Conservation (phyloP, 2,329 filamentous ascomycete species). For the Coleophoma eucalyptorum region DNA sequence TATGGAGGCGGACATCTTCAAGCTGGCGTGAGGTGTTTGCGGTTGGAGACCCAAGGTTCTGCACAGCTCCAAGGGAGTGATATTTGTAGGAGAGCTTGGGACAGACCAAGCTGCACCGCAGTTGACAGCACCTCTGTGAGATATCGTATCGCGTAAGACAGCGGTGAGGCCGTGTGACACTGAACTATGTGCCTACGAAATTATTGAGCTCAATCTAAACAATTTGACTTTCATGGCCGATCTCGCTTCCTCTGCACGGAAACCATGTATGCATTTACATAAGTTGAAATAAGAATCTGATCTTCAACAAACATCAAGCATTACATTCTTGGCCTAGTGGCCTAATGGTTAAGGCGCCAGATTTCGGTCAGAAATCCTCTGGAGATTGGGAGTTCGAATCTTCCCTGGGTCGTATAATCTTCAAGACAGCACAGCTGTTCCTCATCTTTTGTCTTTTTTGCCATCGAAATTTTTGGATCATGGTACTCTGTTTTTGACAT, state of each 20-base stretch:
- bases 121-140: neutral
- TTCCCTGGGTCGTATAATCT: constrained; percentile 8
- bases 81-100: neutral
- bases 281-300: neutral
- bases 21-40: neutral
- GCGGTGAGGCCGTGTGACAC: neutral
- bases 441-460: no score
- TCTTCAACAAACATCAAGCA: neutral
- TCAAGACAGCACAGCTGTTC: no score
- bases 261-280: neutral
- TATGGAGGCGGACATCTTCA: constrained; percentile 59
- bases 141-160: neutral
- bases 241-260: neutral
- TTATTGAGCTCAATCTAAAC: neutral
- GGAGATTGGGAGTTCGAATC: constrained; percentile 15
- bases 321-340: constrained; percentile 1
- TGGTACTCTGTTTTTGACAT: no score
- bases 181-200: neutral
- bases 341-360: constrained; percentile 9
- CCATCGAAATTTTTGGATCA: no score
- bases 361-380: constrained; percentile 11
- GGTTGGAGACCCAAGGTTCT: neutral
- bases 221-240: neutral
- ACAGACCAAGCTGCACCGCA: neutral
- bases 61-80: neutral